Base-by-base conservation (phyloP, 2,329 filamentous ascomycete species). In the Diaporthe nobilis region DNA sequence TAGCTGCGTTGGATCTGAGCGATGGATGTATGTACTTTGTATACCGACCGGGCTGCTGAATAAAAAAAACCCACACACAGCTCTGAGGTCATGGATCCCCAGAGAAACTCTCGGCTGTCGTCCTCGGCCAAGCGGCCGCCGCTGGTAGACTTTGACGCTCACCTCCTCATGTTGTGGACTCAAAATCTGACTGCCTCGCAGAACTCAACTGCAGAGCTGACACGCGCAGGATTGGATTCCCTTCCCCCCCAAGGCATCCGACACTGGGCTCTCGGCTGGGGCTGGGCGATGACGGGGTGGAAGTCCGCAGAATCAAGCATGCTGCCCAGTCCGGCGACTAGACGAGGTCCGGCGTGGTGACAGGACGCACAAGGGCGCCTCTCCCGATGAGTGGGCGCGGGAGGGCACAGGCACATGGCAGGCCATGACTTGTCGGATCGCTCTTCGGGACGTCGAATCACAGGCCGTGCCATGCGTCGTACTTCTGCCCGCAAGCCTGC, bases 301-400 rank as follows among this genome's bases (percentile, higher is more conserved):
- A 37, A 28, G 28, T 47, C 73, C 51, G 42, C 31, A 65, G 58
- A 61, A 51, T 39, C 51, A 44, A 72, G 17, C 70, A 13, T 49
- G 8, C 34, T 65, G 47, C 34, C 25, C 55, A 44, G 70, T 71
- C 73, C 49, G 75, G 73, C 37, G 34, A 72, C 31, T 57, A 58
- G 44, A 68, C 47, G 39, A 60, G 42, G 68, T 73, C 75, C 73
- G 42, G 49, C 51, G 71, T 47, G 39, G 73, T 75, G 73, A 63
- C 42, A 75, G 75, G 73, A 57, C 15, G 73, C 73, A 75, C 68
- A 70, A 55, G 73, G 65, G 37, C 75, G 53, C 61, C 68, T 77
- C 53, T 72, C 73, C 72, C 75, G 72, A 77, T 34, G 67, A 25
- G 47, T 68, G 65, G 47, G 51, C 60, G 51, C 44, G 34, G 25